Conservation (phyloP, 1,139 yeast genomes). For the Sugiyamaella neomexicana region DNA sequence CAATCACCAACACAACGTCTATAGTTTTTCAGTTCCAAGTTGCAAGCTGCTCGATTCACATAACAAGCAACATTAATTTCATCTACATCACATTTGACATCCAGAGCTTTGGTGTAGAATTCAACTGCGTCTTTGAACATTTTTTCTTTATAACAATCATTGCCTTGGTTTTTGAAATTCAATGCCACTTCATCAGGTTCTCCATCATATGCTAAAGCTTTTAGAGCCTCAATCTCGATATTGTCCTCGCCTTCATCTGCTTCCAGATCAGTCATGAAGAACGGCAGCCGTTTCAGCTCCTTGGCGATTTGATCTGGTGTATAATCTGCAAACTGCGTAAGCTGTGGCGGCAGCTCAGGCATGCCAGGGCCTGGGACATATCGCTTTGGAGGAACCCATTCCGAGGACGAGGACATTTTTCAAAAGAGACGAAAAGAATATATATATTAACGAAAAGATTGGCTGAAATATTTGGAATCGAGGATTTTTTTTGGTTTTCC, state of each 20-base stretch:
- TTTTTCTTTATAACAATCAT: constrained; percentile 73
- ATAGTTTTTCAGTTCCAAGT: constrained; percentile 71
- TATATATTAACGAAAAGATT: background rate
- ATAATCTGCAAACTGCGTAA: constrained; percentile 56
- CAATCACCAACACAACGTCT: constrained; percentile 88
- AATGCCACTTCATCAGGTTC: constrained; percentile 90
- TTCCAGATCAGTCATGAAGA: constrained; percentile 89
- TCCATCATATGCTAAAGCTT: constrained; percentile 92
- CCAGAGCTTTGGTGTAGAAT: constrained; percentile 78
- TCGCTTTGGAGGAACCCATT: constrained; percentile 45
- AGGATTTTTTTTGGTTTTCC: too few species aligned
- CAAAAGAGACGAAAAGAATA: background rate
- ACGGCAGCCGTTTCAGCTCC: constrained; percentile 83
- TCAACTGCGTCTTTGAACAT: constrained; percentile 74
- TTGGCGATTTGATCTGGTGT: constrained; percentile 72
- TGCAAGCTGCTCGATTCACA: constrained; percentile 88
- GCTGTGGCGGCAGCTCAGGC: constrained; percentile 81
- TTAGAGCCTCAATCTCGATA: constrained; percentile 76
- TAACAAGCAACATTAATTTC: constrained; percentile 62
- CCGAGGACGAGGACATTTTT: constrained; percentile 11
- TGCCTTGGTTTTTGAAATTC: constrained; percentile 90
- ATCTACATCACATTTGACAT: constrained; percentile 51
- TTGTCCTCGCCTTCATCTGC: constrained; percentile 78
- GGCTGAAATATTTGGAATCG: too few species aligned
- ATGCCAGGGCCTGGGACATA: constrained; percentile 76